phyloP scores from a whole-genome alignment of 148 eudicot genomes.

The Simmondsia chinensis region DNA sequence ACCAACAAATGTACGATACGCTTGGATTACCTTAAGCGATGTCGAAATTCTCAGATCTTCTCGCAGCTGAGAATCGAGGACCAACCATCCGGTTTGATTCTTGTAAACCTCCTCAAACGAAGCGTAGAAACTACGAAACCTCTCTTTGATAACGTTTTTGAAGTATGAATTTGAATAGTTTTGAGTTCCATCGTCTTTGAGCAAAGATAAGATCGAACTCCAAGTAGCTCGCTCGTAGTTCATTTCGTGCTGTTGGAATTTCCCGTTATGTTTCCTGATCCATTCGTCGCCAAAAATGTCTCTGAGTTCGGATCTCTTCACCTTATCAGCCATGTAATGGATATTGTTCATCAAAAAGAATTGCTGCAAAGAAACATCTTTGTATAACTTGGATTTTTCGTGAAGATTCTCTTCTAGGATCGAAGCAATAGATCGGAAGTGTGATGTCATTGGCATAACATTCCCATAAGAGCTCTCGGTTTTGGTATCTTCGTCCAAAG shows the following conservation, averaged over 20 bases:
- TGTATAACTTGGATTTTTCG: conserved; percentile 61
- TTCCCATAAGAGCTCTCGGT: conserved; percentile 5
- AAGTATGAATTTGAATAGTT: conserved; percentile 35
- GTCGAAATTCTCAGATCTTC: conserved; percentile 71
- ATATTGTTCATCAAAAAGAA: conserved; percentile 75
- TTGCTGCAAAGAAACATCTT: conserved; percentile 49
- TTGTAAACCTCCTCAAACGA: conserved; percentile 76
- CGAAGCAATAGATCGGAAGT: conserved; percentile 44
- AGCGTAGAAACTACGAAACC: conserved; percentile 50
- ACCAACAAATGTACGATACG: conserved; percentile 67
- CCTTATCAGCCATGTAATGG: conserved; percentile 76
- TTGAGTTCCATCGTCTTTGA: conserved; percentile 52
- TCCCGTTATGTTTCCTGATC: conserved; percentile 66
- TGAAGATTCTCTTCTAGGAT: conserved; percentile 43
- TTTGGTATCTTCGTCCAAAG: conserved; percentile 23
- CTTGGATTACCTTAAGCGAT: conserved; percentile 69
- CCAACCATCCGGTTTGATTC: conserved; percentile 58
- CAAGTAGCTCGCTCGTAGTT: conserved; percentile 69
- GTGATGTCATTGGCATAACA: conserved; percentile 34
- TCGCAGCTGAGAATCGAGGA: conserved; percentile 47
- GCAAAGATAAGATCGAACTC: conserved; percentile 59
- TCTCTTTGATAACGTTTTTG: conserved; percentile 50
- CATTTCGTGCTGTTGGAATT: conserved; percentile 72
- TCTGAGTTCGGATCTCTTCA: conserved; percentile 53
- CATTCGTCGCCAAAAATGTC: conserved; percentile 56